A percentile compares a stretch with the other conserved stretches of the same genome.
Conservation (phyloP, 805 yeast genomes). For the Wickerhamomyces bisporus region DNA sequence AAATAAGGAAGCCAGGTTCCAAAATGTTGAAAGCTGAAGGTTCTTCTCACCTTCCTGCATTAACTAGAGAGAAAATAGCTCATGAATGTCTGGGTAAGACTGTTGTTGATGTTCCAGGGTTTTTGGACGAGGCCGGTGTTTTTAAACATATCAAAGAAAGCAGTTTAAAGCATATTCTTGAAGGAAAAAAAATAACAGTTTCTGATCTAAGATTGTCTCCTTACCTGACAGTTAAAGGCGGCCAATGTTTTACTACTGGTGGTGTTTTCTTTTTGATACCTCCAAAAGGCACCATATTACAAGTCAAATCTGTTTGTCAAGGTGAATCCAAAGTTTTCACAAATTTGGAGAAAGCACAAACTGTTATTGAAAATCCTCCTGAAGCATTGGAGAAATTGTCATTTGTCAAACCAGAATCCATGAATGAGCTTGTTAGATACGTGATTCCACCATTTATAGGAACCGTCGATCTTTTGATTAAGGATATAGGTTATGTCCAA, state of each 20-base stretch:
- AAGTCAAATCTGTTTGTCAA: slow-evolving; percentile 40
- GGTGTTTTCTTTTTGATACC: slow-evolving; percentile 57
- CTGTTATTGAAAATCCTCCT: slow-evolving; percentile 22
- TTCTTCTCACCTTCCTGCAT: slow-evolving; percentile 55
- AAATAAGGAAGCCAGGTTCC: slow-evolving; percentile 4
- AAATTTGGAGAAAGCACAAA: slow-evolving; percentile 29
- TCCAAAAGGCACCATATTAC: slow-evolving; percentile 46
- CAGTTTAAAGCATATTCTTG: slow-evolving; percentile 25
- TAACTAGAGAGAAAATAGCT: slow-evolving; percentile 51
- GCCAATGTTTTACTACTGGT: slow-evolving; percentile 47
- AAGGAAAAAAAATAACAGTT: slow-evolving; percentile 27
- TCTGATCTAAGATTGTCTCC: slow-evolving; percentile 25
- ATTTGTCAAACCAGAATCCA: slow-evolving; percentile 27
- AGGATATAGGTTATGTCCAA: slow-evolving; percentile 58
- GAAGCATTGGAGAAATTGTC: slow-evolving; percentile 23
- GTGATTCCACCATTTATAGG: slow-evolving; percentile 71
- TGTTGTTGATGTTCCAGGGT: slow-evolving; percentile 38
- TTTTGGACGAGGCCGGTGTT: slow-evolving; percentile 20
- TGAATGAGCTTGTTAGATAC: slow-evolving; percentile 34
- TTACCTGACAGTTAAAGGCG: slow-evolving; percentile 36
- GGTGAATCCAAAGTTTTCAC: slow-evolving; percentile 26
- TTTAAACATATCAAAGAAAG: slow-evolving; percentile 25
- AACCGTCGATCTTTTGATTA: slow-evolving; percentile 56
- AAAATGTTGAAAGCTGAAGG: slow-evolving; percentile 24
- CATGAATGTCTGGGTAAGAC: slow-evolving; percentile 30